Percentiles rank a stretch among this genome's conserved stretches.
phyloP scores from a whole-genome alignment of 257 asterid species.

The Ilex asprella region DNA sequence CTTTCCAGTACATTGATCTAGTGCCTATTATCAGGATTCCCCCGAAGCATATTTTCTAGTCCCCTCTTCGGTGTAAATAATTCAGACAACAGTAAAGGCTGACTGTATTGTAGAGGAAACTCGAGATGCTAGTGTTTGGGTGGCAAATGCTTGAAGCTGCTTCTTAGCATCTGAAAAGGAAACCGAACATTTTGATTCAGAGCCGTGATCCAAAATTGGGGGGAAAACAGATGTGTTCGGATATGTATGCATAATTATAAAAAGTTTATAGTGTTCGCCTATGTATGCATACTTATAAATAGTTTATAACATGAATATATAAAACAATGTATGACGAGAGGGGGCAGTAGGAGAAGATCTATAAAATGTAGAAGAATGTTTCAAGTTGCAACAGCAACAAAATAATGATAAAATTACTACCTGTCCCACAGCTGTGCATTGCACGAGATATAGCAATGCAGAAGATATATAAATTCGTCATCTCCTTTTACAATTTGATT shows the following conservation, averaged over 20 bases:
- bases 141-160: constrained; percentile 93
- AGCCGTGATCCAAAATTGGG: background rate
- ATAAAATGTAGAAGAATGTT: too few relatives aligned
- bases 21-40: constrained; percentile 9
- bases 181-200: background rate
- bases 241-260: too few relatives aligned
- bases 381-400: too few relatives aligned
- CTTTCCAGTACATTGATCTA: constrained; percentile 10
- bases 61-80: constrained; percentile 7
- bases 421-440: too few relatives aligned
- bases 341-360: background rate
- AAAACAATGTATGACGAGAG: too few relatives aligned
- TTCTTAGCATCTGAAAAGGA: constrained; percentile 84
- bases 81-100: constrained; percentile 71
- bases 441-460: too few relatives aligned
- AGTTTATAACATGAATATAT: too few relatives aligned
- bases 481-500: too few relatives aligned
- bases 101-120: constrained; percentile 78
- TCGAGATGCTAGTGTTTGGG: constrained; percentile 85
- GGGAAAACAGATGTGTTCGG: too few relatives aligned
- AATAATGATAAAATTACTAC: too few relatives aligned
- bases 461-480: too few relatives aligned
- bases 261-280: too few relatives aligned
- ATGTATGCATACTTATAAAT: background rate
- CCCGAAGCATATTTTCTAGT: constrained; percentile 3